Evolutionary conservation across 257 asterid genomes (phyloP).

Genomic region (Solanum pimpinellifolium): DNA sequence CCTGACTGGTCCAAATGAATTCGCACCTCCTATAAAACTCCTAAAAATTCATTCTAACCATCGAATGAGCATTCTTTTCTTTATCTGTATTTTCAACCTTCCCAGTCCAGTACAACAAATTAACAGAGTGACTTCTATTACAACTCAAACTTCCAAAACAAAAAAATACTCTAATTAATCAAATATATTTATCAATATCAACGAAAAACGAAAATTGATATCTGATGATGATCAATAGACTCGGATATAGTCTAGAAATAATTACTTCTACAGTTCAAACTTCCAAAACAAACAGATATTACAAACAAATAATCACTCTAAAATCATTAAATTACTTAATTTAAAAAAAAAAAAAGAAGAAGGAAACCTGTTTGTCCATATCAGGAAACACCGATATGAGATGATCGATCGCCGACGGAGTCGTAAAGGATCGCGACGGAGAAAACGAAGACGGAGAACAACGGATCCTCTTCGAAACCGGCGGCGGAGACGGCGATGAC

Average conservation of each 20-base stretch:
- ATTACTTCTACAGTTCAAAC: background rate
- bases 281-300: background rate
- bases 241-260: conserved; percentile 1
- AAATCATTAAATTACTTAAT: background rate
- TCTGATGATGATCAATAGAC: conserved; percentile 50
- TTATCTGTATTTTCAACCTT: background rate
- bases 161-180: background rate
- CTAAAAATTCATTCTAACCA: background rate
- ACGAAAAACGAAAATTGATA: conserved; percentile 72
- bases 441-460: conserved; percentile 69
- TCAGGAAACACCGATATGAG: conserved; percentile 62
- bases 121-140: background rate
- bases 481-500: conserved; percentile 55
- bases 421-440: conserved; percentile 45
- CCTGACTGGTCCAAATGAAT: background rate
- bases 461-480: conserved; percentile 73
- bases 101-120: background rate
- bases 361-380: conserved; percentile 86
- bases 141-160: background rate
- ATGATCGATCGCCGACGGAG: conserved; percentile 30
- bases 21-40: background rate
- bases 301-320: background rate
- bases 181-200: conserved; percentile 42
- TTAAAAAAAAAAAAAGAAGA: background rate
- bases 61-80: background rate